Conservation (phyloP, 352 stramenopile species). For the Pseudoperonospora humuli region DNA sequence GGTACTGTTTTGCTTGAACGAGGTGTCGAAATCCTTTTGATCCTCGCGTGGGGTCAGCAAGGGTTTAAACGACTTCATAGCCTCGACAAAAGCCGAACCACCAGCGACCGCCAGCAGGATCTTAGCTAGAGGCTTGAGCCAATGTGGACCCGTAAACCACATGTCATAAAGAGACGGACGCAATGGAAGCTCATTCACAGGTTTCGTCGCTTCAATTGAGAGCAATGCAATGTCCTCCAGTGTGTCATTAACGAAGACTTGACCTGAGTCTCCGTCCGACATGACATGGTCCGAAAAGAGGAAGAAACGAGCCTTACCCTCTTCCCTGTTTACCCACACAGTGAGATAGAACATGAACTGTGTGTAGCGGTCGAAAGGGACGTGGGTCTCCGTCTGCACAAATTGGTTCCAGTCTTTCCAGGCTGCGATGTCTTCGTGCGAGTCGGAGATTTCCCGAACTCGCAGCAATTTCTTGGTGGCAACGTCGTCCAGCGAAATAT, state of each 20-base stretch:
- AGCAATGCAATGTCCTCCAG: constrained; percentile 30
- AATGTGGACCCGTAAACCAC: constrained; percentile 31
- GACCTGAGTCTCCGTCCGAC: constrained; percentile 39
- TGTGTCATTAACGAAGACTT: constrained; percentile 42
- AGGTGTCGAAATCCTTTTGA: constrained; percentile 36
- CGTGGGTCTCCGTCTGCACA: constrained; percentile 23
- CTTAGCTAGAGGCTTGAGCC: constrained; percentile 26
- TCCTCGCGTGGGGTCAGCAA: constrained; percentile 29
- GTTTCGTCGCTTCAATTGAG: constrained; percentile 21
- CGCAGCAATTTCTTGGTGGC: constrained; percentile 20
- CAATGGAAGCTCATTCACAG: constrained; percentile 26
- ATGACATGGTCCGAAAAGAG: constrained; percentile 59
- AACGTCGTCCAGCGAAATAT: constrained; percentile 29
- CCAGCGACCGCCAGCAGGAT: constrained; percentile 20
- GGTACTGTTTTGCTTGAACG: constrained; percentile 36
- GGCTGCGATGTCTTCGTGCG: constrained; percentile 7
- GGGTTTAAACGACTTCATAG: constrained; percentile 41
- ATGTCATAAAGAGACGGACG: constrained; percentile 38
- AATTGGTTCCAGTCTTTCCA: constrained; percentile 34
- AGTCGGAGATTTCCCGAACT: constrained; percentile 21
- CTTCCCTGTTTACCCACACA: constrained; percentile 27
- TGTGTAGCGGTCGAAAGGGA: constrained; percentile 33
- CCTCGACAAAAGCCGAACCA: constrained; percentile 27
- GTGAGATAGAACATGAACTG: constrained; percentile 46
- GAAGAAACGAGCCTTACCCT: constrained; percentile 29